Base-by-base conservation (phyloP, 768 basidiomycete species). In the Boletus sp. region DNA sequence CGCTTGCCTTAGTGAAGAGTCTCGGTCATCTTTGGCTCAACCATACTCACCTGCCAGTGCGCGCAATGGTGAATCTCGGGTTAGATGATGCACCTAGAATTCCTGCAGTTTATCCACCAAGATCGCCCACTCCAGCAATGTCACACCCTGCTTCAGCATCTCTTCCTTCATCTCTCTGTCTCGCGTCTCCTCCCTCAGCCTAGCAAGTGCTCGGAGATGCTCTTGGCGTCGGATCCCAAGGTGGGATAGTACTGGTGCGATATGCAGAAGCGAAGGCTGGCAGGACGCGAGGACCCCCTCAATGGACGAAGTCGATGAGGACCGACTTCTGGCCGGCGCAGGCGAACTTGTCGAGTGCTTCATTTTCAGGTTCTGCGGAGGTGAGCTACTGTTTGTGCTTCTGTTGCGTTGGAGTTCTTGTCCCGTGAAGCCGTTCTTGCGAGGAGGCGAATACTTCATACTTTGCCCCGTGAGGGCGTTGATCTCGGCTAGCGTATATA, bases 121-220 rank as follows among this genome's bases (percentile, higher is more conserved):
- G 62, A 89, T 85, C 21, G 88, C 88, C 88, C 88, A 90, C 61
- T 90, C 88, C 71, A 90, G 74, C 8, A 87, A 76, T 1, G 86
- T 88, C 47, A 90, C 74, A 1, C 88, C 88, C 61, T 79, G 73
- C 64, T 72, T 80, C 69, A 90, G 63, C 50, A 86, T 88, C 59
- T 83, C 84, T 60, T 86, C 84, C 68, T 78, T 85, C 44, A 90
- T 76, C 66, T 88, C 85, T 53, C 81, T 72, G 66, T 90, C 82
- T 57, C 88, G 70, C 21, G 83, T 88, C 55, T 81, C 83, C 51
- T 85, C 84, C 35, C 79, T 80, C 56, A 90, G 67, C 51, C 79
- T 74, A 9, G 77, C 78, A 17, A 89, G 70, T 3, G 88, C 88
- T 11, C 78, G 74, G 35, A 90, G 68, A 67, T 89, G 87, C 37